Percentiles rank a stretch among this genome's conserved stretches.
phyloP scores from a whole-genome alignment of 257 asterid species.

The Salvia hispanica region DNA sequence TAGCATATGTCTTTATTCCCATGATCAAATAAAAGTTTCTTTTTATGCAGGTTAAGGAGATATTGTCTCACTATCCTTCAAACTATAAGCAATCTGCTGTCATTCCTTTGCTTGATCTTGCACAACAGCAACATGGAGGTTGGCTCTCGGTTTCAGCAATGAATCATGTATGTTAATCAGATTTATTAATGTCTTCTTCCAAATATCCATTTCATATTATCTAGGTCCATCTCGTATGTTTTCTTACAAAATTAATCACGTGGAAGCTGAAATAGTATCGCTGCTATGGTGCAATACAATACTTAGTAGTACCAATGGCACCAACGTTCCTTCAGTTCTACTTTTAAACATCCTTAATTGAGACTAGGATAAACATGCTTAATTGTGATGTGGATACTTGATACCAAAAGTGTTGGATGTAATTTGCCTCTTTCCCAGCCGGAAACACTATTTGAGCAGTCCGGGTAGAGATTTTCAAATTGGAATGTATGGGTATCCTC shows the following conservation, averaged over 20 bases:
- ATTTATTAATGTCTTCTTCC: constrained; percentile 15
- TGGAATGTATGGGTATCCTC: too few species aligned
- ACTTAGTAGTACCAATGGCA: too few species aligned
- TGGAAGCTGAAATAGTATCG: constrained; percentile 16
- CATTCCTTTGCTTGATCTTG: constrained; percentile 95
- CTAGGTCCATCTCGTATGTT: constrained; percentile 12
- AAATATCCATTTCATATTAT: constrained; percentile 12
- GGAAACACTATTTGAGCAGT: neutral
- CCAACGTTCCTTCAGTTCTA: too few species aligned
- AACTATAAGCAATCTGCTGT: constrained; percentile 96
- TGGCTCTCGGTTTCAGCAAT: constrained; percentile 99
- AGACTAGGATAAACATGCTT: constrained; percentile 13
- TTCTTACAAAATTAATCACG: neutral
- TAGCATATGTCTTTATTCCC: neutral
- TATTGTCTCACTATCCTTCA: constrained; percentile 86
- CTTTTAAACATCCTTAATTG: too few species aligned
- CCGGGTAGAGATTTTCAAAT: neutral
- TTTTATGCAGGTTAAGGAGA: constrained; percentile 72
- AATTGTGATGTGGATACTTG: neutral
- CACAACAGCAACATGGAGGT: constrained; percentile 97
- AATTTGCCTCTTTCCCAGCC: neutral
- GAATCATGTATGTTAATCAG: constrained; percentile 71
- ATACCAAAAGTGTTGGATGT: too few species aligned
- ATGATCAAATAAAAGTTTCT: constrained; percentile 19
- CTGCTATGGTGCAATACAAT: constrained; percentile 9